phyloP scores from a whole-genome alignment of 1,139 yeast genomes.

The Wickerhamiella pararugosa region DNA sequence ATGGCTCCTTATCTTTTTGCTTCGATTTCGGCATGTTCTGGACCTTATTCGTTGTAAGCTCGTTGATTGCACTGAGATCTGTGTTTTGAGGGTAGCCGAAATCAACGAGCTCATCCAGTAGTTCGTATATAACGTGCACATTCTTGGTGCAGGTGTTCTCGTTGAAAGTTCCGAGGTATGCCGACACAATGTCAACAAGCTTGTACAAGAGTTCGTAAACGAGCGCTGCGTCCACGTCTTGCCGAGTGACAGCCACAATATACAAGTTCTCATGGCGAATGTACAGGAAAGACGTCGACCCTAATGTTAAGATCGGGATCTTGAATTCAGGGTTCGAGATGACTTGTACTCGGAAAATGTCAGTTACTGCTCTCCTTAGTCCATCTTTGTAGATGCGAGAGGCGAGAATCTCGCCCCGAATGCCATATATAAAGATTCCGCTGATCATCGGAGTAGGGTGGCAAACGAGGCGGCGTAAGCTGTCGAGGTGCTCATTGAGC shows the following conservation, averaged over 20 bases:
- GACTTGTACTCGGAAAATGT: slow-evolving; percentile 81
- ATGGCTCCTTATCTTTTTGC: neutral
- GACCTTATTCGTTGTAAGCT: slow-evolving; percentile 9
- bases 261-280: slow-evolving; percentile 57
- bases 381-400: slow-evolving; percentile 62
- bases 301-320: slow-evolving; percentile 79
- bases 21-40: slow-evolving; percentile 11
- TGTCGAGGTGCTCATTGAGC: no score
- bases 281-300: slow-evolving; percentile 83
- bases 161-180: slow-evolving; percentile 28
- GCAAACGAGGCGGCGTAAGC: neutral
- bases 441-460: slow-evolving; percentile 43
- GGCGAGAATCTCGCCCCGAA: slow-evolving; percentile 74
- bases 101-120: slow-evolving; percentile 63
- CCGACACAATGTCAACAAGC: slow-evolving; percentile 32
- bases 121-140: slow-evolving; percentile 55
- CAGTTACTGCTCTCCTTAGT: slow-evolving; percentile 59
- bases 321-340: slow-evolving; percentile 47
- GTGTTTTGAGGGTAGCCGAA: slow-evolving; percentile 72
- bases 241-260: slow-evolving; percentile 75
- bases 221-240: slow-evolving; percentile 72
- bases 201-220: slow-evolving; percentile 66
- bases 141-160: slow-evolving; percentile 41
- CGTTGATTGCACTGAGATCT: slow-evolving; percentile 26
- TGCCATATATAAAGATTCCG: slow-evolving; percentile 62